These are phyloP conservation scores for Chrysochromulina tobinii DNA, from an alignment of 78 protist genomes.

Conservation along the genomic window DNA sequence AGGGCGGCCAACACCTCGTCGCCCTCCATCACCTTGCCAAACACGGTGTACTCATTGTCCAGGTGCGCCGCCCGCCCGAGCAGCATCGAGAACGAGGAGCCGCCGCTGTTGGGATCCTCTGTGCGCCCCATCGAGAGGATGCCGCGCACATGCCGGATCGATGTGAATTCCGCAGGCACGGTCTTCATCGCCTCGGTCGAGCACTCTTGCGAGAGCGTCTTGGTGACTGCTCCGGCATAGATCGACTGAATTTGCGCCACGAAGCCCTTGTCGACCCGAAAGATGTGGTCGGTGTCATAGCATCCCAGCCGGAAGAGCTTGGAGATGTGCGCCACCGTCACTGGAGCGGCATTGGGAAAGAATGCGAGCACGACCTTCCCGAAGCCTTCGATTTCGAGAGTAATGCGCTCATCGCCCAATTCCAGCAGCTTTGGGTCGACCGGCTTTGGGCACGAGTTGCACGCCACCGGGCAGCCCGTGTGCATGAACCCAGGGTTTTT, in stretches of 20 bases:
- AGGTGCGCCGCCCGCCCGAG: constrained; percentile 19
- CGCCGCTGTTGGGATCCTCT: constrained; percentile 8
- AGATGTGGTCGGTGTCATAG: constrained; percentile 31
- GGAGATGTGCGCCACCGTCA: constrained; percentile 16
- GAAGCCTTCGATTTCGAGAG: background rate
- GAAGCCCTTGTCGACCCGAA: constrained; percentile 38
- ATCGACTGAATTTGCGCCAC: constrained; percentile 21
- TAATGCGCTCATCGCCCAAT: background rate
- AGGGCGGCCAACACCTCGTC: background rate
- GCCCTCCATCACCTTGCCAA: constrained; percentile 15
- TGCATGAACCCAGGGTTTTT: background rate
- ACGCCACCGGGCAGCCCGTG: background rate
- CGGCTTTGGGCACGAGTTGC: background rate
- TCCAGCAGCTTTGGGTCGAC: background rate
- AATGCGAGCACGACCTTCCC: background rate
- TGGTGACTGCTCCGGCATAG: background rate
- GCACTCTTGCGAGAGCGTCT: background rate
- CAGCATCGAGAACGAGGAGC: constrained; percentile 28
- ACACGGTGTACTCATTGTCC: constrained; percentile 22
- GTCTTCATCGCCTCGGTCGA: background rate
- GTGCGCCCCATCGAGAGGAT: constrained; percentile 33
- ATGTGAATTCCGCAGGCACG: constrained; percentile 2
- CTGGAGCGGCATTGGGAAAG: constrained; percentile 9
- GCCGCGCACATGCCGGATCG: constrained; percentile 15
- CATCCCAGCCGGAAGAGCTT: constrained; percentile 16